Percentiles rank a stretch among this genome's conserved stretches.
phyloP scores from a whole-genome alignment of 495 filamentous ascomycete genomes.

The Xylona heveae region DNA sequence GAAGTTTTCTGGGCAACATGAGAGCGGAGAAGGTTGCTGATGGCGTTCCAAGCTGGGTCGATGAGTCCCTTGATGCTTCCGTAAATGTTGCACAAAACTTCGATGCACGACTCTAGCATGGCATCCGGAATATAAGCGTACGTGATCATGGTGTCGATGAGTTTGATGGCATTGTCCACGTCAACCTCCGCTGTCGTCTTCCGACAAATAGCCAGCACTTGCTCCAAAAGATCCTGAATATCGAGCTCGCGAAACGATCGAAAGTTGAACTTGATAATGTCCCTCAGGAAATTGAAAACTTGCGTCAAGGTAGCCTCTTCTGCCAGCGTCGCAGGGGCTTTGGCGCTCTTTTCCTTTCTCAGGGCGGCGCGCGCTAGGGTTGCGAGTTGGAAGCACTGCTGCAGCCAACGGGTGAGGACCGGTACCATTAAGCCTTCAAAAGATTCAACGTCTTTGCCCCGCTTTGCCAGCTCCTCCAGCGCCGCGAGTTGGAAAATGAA shows the following conservation, averaged over 20 bases:
- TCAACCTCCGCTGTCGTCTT: constrained; percentile 53
- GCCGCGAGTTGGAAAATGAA: constrained; percentile 42
- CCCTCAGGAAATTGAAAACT: constrained; percentile 52
- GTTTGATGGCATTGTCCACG: constrained; percentile 48
- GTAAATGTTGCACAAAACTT: constrained; percentile 66
- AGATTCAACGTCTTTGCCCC: constrained; percentile 38
- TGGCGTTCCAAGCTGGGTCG: constrained; percentile 51
- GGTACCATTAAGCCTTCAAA: constrained; percentile 40
- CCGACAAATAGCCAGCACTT: constrained; percentile 49
- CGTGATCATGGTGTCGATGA: constrained; percentile 62
- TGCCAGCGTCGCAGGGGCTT: constrained; percentile 23
- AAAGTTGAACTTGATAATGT: constrained; percentile 69
- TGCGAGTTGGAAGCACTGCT: constrained; percentile 30
- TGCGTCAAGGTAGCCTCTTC: constrained; percentile 49
- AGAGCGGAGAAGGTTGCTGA: constrained; percentile 58
- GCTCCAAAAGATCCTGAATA: constrained; percentile 40
- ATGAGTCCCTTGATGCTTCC: constrained; percentile 47
- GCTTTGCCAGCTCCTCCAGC: constrained; percentile 36
- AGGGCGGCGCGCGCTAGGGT: constrained; percentile 22
- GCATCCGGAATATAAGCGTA: constrained; percentile 53
- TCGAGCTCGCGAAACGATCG: constrained; percentile 48
- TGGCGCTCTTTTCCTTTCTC: constrained; percentile 17
- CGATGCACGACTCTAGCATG: constrained; percentile 46
- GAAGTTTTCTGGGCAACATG: constrained; percentile 55
- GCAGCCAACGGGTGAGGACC: constrained; percentile 35